Base-by-base conservation (phyloP, 2,329 filamentous ascomycete species). In the Orbilia brochopaga region DNA sequence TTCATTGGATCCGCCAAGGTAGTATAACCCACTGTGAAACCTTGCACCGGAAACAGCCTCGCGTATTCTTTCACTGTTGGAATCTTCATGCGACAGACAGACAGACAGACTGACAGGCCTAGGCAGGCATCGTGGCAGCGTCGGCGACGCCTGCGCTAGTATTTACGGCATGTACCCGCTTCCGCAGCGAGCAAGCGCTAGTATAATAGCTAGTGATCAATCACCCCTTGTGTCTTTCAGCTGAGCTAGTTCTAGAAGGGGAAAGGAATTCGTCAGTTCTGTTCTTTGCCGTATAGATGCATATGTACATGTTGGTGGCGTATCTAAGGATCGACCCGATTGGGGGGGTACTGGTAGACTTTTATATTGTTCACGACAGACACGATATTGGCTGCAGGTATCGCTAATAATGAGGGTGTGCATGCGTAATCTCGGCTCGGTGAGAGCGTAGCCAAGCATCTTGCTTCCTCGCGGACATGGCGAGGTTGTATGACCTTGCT, bases 131-230 rank as follows among this genome's bases (percentile, higher is more conserved):
- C 23, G 30, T 53, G 32, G 48, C 17, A 58, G 53, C 42, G 60
- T 37, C 67, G 67, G 67, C 60, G 60, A 60, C 42, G 67, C 67
- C 67, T 72, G 60, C 54, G 67, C 67, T 72, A 72, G 50, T 64
- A 63, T 30, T 55, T 55, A 50, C 60, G 27, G 44, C 48, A n/a
- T n/a, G n/a, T n/a, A 55, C 54, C 53, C 59, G 54, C 44, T 54
- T 15, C 23, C 40, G 10, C 48, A 32, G 27, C 27, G 27, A 32
- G 27, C 8, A 8, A 32, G 27, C 27, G 27, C 27, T 32, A 32
- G 4, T n/a, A 8, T 32, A 8, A 32, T 3, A 3, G 27, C 27
- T 32, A 32, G 4, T n/a, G 37, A 6, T 44, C 30, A 10, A 1
- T 3, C 21, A 23, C 42, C 23, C 42, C 56, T 54, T 57, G 40